Percentiles rank a stretch among this genome's conserved stretches.
Evolutionary conservation across 2,329 filamentous ascomycete genomes (phyloP).

Genomic region (Ophiostoma tasmaniense): DNA sequence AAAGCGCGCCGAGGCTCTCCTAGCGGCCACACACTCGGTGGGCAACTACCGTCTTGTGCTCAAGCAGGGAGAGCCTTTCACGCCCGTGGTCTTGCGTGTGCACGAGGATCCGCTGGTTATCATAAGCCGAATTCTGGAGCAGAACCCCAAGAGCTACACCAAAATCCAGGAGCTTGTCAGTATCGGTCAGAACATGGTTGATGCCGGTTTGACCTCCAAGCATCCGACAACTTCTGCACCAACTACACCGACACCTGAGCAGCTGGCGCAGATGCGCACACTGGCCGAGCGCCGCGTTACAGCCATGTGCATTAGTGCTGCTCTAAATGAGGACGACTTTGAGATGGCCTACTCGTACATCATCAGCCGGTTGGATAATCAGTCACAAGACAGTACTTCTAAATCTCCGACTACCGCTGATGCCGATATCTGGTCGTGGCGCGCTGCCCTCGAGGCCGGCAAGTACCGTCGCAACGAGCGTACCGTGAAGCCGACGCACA

Average conservation of each 20-base stretch:
- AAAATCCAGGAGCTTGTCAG: slow-evolving; percentile 63
- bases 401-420: background rate
- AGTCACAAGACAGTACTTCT: slow-evolving; percentile 15
- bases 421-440: slow-evolving; percentile 64
- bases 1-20: slow-evolving; percentile 52
- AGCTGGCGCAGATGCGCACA: slow-evolving; percentile 27
- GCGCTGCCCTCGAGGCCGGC: slow-evolving; percentile 68
- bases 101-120: slow-evolving; percentile 67
- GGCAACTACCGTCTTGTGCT: slow-evolving; percentile 70
- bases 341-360: slow-evolving; percentile 83
- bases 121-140: slow-evolving; percentile 63
- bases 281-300: slow-evolving; percentile 57
- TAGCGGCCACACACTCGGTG: slow-evolving; percentile 65
- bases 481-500: slow-evolving; percentile 49
- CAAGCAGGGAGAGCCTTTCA: slow-evolving; percentile 72
- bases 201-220: slow-evolving; percentile 44
- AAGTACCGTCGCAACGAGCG: slow-evolving; percentile 54
- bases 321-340: slow-evolving; percentile 68
- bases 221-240: slow-evolving; percentile 17
- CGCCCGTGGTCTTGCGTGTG: slow-evolving; percentile 68
- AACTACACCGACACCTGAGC: slow-evolving; percentile 22
- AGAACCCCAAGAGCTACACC: slow-evolving; percentile 67
- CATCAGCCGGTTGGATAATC: slow-evolving; percentile 54
- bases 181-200: slow-evolving; percentile 59
- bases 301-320: slow-evolving; percentile 72